These are phyloP conservation scores for Penicillium daleae DNA, from an alignment of 495 filamentous ascomycete genomes.

Conservation along the genomic window DNA sequence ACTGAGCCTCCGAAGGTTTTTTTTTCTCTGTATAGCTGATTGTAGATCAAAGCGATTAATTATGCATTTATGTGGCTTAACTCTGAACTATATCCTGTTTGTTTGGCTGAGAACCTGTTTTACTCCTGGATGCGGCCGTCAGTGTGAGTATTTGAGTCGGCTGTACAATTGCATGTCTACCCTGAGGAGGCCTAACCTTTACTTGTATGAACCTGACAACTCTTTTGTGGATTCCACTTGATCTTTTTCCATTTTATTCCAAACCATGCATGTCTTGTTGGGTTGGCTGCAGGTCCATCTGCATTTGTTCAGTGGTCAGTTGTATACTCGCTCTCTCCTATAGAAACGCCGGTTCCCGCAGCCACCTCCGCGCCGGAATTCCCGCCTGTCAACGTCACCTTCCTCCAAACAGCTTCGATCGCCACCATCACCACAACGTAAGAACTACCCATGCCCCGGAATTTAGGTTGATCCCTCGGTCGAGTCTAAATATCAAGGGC, in stretches of 20 bases:
- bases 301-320: background rate
- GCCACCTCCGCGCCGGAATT: constrained; percentile 12
- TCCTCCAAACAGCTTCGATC: constrained; percentile 20
- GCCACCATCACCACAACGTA: constrained; percentile 19
- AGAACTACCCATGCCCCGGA: background rate
- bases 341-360: background rate
- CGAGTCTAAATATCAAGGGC: constrained; percentile 11
- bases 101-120: constrained; percentile 7
- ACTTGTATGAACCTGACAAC: background rate
- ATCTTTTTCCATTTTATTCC: background rate
- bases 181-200: background rate
- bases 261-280: background rate
- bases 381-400: constrained; percentile 38
- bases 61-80: constrained; percentile 3
- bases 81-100: background rate
- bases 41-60: constrained; percentile 13
- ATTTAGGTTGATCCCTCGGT: constrained; percentile 13
- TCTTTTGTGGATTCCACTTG: background rate
- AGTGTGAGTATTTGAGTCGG: background rate
- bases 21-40: constrained; percentile 14
- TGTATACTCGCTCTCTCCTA: background rate
- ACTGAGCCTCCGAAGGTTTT: constrained; percentile 21
- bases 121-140: background rate
- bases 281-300: background rate
- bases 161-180: background rate